Evolutionary conservation across 2,329 filamentous ascomycete genomes (phyloP).

Genomic region (Aureobasidium namibiae): DNA sequence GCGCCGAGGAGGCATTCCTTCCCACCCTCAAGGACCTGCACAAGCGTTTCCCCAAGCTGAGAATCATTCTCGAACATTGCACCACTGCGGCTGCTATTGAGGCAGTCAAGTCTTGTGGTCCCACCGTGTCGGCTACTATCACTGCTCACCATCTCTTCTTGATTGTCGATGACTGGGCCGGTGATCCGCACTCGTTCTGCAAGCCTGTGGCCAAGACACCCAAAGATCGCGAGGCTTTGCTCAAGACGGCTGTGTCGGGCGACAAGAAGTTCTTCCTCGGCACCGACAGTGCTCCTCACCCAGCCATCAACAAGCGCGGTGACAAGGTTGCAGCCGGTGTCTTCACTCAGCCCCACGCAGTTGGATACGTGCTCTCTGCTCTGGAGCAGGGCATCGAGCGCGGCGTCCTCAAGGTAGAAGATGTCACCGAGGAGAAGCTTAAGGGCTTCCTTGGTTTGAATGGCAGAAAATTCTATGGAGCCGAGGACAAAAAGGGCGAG

Average conservation of each 20-base stretch:
- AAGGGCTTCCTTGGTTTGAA: conserved; percentile 51
- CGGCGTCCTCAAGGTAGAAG: conserved; percentile 44
- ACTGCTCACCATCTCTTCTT: conserved; percentile 82
- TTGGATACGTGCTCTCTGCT: conserved; percentile 57
- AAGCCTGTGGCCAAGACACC: conserved; percentile 60
- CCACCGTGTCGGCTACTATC: conserved; percentile 70
- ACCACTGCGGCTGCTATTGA: conserved; percentile 74
- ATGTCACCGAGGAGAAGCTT: conserved; percentile 47
- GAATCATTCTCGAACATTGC: conserved; percentile 69
- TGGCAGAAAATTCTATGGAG: conserved; percentile 50
- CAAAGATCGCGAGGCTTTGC: conserved; percentile 61
- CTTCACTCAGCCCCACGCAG: conserved; percentile 67
- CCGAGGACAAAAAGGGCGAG: conserved; percentile 37
- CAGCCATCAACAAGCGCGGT: conserved; percentile 51
- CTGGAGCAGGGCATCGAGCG: conserved; percentile 54
- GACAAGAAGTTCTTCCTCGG: conserved; percentile 65
- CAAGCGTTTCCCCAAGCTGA: conserved; percentile 62
- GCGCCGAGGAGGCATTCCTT: conserved; percentile 69
- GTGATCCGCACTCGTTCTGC: conserved; percentile 70
- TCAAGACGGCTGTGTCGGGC: conserved; percentile 54
- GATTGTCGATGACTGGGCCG: conserved; percentile 64
- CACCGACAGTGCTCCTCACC: conserved; percentile 66
- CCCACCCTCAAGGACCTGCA: conserved; percentile 71
- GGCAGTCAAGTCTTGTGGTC: conserved; percentile 67
- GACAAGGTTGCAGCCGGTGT: conserved; percentile 60